These are phyloP conservation scores for Stevia rebaudiana DNA, from an alignment of 140 eudicot genomes.

Conservation along the genomic window DNA sequence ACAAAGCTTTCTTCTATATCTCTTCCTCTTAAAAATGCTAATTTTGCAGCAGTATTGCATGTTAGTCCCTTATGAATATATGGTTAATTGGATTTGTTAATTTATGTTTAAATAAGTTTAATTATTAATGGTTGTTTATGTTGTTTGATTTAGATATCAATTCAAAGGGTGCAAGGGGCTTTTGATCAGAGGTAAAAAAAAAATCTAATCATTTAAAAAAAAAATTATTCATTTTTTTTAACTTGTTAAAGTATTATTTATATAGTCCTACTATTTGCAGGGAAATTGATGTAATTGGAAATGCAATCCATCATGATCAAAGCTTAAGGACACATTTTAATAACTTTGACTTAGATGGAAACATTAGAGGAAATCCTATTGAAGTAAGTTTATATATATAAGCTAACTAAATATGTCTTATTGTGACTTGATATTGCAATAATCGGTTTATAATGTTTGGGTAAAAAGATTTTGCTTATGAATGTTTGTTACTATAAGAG, in stretches of 20 bases:
- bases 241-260: not conserved
- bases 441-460: not conserved
- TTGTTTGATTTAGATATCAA: constrained; percentile 47
- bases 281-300: constrained; percentile 45
- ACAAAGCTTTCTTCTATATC: constrained; percentile 59
- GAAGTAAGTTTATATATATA: constrained; percentile 46
- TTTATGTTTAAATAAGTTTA: too few species aligned
- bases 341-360: constrained; percentile 28
- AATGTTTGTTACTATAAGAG: not conserved
- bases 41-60: constrained; percentile 59
- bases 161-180: constrained; percentile 67
- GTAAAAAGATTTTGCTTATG: not conserved
- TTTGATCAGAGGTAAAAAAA: constrained; percentile 51
- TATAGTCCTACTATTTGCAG: constrained; percentile 27
- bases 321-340: constrained; percentile 51
- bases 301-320: constrained; percentile 32
- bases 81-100: not conserved
- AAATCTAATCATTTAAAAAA: too few species aligned
- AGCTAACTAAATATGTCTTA: constrained; percentile 6
- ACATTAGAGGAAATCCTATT: constrained; percentile 12
- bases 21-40: constrained; percentile 67
- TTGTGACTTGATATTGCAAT: not conserved
- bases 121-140: not conserved
- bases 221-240: not conserved
- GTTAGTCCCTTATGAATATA: constrained; percentile 35